Evolutionary conservation across 192 early-diverging fungal species (phyloP).

Genomic region (Coemansia sp.): DNA sequence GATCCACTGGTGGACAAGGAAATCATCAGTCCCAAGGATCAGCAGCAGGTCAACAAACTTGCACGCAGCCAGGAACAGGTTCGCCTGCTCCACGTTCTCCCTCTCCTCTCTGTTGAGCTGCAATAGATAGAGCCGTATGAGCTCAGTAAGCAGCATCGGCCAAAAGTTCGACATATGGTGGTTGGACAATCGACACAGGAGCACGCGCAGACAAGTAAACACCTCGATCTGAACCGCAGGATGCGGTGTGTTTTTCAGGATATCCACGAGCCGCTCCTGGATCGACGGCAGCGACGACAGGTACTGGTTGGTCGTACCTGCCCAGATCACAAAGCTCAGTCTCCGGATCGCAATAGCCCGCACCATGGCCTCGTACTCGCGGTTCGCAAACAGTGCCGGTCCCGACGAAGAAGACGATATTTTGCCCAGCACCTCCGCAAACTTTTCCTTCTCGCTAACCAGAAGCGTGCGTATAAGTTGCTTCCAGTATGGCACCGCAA

Average conservation of each 20-base stretch:
- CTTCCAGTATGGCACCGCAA: conserved; percentile 61
- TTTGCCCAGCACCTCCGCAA: conserved; percentile 70
- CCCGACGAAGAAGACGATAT: conserved; percentile 63
- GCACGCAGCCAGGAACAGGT: conserved; percentile 77
- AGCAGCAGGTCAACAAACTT: conserved; percentile 86
- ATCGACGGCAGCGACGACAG: conserved; percentile 73
- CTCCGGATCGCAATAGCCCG: conserved; percentile 71
- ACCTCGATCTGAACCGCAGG: conserved; percentile 80
- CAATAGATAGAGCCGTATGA: conserved; percentile 56
- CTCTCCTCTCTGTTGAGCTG: conserved; percentile 26
- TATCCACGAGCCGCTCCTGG: conserved; percentile 86
- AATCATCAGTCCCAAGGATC: conserved; percentile 77
- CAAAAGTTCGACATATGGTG: conserved; percentile 87
- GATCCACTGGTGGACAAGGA: conserved; percentile 93
- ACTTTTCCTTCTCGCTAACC: conserved; percentile 72
- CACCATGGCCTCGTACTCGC: conserved; percentile 74
- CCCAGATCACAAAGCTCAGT: conserved; percentile 76
- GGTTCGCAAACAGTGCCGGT: conserved; percentile 76
- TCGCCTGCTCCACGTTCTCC: conserved; percentile 64
- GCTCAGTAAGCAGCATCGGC: conserved; percentile 87
- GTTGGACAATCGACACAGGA: conserved; percentile 76
- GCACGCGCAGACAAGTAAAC: conserved; percentile 78
- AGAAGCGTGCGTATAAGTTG: conserved; percentile 69
- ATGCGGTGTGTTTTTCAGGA: conserved; percentile 68
- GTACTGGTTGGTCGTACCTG: conserved; percentile 75